Percentiles rank a stretch among this genome's conserved stretches.
Evolutionary conservation across 192 early-diverging fungal genomes (phyloP).

Genomic region (Coemansia sp.): DNA sequence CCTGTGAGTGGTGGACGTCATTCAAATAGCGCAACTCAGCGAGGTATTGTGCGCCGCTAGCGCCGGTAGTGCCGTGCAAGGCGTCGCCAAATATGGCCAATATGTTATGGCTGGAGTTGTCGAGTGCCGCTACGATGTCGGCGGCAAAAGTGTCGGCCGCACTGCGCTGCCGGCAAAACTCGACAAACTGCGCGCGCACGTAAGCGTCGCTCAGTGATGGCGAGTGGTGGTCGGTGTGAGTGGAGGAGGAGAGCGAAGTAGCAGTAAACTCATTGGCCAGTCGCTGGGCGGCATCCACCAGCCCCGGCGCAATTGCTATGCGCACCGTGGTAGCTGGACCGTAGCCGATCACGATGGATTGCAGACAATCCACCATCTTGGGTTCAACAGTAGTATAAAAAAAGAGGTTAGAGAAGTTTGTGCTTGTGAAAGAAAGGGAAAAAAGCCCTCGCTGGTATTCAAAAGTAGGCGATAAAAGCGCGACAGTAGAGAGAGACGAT

Average conservation of each 20-base stretch:
- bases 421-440: background rate
- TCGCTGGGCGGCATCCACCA: background rate
- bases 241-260: background rate
- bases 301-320: background rate
- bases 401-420: background rate
- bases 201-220: background rate
- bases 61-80: slow-evolving; percentile 71
- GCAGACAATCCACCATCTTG: slow-evolving; percentile 2
- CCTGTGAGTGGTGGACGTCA: slow-evolving; percentile 67
- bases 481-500: no score
- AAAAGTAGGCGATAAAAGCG: no score
- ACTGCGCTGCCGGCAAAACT: slow-evolving; percentile 5
- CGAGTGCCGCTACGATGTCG: background rate
- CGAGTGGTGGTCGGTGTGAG: background rate
- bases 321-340: background rate
- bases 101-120: background rate
- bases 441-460: no score
- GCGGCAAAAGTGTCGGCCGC: background rate
- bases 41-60: slow-evolving; percentile 63
- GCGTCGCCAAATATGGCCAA: slow-evolving; percentile 92
- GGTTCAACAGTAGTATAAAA: background rate
- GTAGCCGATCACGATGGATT: background rate
- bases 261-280: slow-evolving; percentile 15
- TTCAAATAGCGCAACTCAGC: slow-evolving; percentile 70
- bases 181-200: slow-evolving; percentile 11